phyloP scores from a whole-genome alignment of 208 protist genomes.

The Leishmania tarentolae region DNA sequence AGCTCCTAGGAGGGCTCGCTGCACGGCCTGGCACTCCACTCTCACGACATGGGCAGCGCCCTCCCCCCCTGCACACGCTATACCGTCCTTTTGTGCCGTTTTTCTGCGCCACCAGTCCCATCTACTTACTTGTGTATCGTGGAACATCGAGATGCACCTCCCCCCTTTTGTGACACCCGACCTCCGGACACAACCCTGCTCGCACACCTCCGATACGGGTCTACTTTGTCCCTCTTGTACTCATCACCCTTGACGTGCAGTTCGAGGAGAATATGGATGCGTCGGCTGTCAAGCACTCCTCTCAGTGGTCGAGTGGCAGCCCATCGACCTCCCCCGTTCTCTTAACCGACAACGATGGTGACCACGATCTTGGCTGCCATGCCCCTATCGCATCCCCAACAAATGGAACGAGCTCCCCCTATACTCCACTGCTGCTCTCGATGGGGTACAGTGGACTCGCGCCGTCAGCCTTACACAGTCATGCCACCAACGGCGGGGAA shows the following conservation, averaged over 20 bases:
- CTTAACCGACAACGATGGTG: background rate
- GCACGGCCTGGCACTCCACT: background rate
- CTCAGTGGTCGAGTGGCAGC: background rate
- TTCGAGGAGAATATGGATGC: background rate
- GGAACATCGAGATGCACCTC: background rate
- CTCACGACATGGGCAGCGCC: background rate
- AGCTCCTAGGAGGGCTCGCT: background rate
- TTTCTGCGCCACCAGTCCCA: background rate
- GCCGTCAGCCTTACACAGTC: background rate
- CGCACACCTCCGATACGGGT: background rate
- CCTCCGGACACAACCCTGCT: too few relatives aligned
- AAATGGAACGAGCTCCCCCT: background rate
- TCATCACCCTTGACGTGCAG: background rate
- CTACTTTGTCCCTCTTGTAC: too few relatives aligned
- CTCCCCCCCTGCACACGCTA: background rate
- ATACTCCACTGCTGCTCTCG: constrained; percentile 13
- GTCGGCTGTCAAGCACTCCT: background rate
- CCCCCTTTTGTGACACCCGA: background rate
- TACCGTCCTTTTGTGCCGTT: background rate
- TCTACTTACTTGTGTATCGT: background rate
- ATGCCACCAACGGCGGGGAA: background rate
- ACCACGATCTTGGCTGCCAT: background rate
- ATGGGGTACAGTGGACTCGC: constrained; percentile 6
- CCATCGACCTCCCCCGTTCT: background rate
- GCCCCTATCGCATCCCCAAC: background rate